Evolutionary conservation across 2,329 filamentous ascomycete species (phyloP), one percentile per base, ranked within the genome.

Genomic region (Claviceps sp.): DNA sequence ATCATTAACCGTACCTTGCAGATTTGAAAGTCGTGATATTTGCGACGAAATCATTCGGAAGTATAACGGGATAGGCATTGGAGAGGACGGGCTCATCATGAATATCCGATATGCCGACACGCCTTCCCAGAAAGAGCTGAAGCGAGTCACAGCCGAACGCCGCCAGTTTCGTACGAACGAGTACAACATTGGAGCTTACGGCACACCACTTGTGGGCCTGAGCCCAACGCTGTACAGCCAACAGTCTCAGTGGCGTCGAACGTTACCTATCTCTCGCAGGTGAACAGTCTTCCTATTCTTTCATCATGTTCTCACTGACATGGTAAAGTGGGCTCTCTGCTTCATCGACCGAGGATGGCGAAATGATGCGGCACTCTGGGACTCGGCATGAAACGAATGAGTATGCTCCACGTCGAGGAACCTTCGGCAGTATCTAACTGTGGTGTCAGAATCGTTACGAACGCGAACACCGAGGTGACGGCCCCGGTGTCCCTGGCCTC

Each of bases 21-120:
- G 91, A 36, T 98, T 98, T 61, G 89, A 96, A 68, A 78, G 72
- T 55, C 91, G 90, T 47, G 87, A 94, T 0, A 77, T 94, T 59
- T 97, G 93, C 59, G 90, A 97, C 60, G 82, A 89, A 59, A 84
- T 98, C 59, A 89, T 98, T 67, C 76, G 77, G 60, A 82, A 85
- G 57, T 98, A 87, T 70, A 90, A 95, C 69, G 91, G 93, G 57
- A 74, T 83, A 59, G 72, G 79, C 34, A 78, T 87, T 58, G 87
- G 87, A 42, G 82, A 86, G 37, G 88, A 95, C 62, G 82, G 85
- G 30, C 80, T 93, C 58, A 83, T 90, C 57, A 81, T 93, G 70
- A 90, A 96, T 70, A 89, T 98, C 60, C 90, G 93, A 58, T 98
- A 95, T 67, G 91, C 94, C 56, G 93, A 98, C 64, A 98, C 93